Evolutionary conservation across 2,329 filamentous ascomycete genomes (phyloP).

Genomic region (Cercospora berteroae): DNA sequence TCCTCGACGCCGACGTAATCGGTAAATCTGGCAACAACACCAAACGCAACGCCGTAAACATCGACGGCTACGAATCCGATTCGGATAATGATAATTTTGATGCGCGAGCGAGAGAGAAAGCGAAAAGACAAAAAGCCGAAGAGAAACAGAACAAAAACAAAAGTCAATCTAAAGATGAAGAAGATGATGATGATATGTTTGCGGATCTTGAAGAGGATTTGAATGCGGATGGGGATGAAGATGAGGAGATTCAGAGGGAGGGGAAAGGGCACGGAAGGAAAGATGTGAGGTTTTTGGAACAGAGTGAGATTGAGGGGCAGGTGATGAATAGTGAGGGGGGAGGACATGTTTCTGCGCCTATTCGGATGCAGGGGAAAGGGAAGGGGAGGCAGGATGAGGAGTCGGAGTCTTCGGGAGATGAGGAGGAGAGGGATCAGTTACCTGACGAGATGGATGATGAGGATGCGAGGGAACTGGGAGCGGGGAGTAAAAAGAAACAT

Average conservation of each 20-base stretch:
- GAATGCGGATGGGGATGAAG: constrained; percentile 49
- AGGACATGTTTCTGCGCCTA: constrained; percentile 61
- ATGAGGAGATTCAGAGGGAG: constrained; percentile 52
- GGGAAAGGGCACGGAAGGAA: constrained; percentile 61
- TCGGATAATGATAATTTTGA: constrained; percentile 88
- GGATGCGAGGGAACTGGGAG: constrained; percentile 84
- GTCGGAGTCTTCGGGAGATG: constrained; percentile 48
- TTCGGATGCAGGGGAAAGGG: constrained; percentile 59
- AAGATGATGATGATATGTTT: constrained; percentile 76
- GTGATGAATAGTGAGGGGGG: constrained; percentile 71
- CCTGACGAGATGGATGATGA: constrained; percentile 59
- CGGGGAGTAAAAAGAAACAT: constrained; percentile 86
- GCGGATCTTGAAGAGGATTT: constrained; percentile 63
- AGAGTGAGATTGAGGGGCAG: constrained; percentile 74
- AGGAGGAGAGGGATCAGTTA: constrained; percentile 66
- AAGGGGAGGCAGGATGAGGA: constrained; percentile 36
- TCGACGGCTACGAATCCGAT: constrained; percentile 96
- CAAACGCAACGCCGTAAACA: constrained; percentile 90
- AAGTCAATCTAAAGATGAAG: constrained; percentile 62
- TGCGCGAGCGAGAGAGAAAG: constrained; percentile 55
- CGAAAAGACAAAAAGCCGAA: constrained; percentile 39
- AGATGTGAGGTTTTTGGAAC: constrained; percentile 59
- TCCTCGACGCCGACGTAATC: constrained; percentile 90
- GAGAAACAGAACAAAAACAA: constrained; percentile 38
- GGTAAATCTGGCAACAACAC: constrained; percentile 68